phyloP scores from a whole-genome alignment of 2,329 filamentous ascomycete species.

The Aspergillus sergii region DNA sequence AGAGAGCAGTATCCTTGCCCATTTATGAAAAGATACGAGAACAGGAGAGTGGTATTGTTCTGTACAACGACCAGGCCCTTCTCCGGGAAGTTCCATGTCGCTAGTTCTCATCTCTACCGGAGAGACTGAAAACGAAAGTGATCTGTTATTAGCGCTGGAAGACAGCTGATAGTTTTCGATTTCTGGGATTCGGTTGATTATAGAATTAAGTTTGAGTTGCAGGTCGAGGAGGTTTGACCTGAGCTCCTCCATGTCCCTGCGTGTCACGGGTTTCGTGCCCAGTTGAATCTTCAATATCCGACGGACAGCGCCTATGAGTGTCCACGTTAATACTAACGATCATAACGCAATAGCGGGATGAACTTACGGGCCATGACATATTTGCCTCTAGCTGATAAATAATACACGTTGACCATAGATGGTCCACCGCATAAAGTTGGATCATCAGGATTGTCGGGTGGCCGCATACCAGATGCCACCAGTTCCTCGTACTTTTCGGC shows the following conservation, averaged over 20 bases:
- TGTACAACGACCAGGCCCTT: constrained; percentile 38
- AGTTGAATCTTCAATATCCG: constrained; percentile 48
- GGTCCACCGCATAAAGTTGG: constrained; percentile 43
- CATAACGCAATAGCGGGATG: not conserved
- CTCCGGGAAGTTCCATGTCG: constrained; percentile 38
- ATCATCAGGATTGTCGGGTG: constrained; percentile 46
- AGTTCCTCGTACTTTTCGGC: constrained; percentile 41
- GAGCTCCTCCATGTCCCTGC: constrained; percentile 48
- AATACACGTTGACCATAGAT: constrained; percentile 47
- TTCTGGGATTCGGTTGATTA: constrained; percentile 47
- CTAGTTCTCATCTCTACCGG: constrained; percentile 27
- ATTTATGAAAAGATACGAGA: constrained; percentile 50
- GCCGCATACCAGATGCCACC: constrained; percentile 34
- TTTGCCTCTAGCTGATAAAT: constrained; percentile 47
- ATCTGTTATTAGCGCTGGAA: constrained; percentile 24
- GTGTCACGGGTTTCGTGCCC: constrained; percentile 46
- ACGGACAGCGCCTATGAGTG: constrained; percentile 41
- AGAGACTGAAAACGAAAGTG: constrained; percentile 31
- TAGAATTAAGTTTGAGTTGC: constrained; percentile 44
- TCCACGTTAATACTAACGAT: not conserved
- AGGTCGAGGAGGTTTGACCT: constrained; percentile 45
- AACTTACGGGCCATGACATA: constrained; percentile 49
- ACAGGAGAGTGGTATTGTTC: constrained; percentile 49
- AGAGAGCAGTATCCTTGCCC: constrained; percentile 48
- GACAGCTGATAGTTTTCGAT: constrained; percentile 24